These are phyloP conservation scores for Chaetomiaceae sp. DNA, from an alignment of 2,329 filamentous ascomycete genomes.

Conservation along the genomic window DNA sequence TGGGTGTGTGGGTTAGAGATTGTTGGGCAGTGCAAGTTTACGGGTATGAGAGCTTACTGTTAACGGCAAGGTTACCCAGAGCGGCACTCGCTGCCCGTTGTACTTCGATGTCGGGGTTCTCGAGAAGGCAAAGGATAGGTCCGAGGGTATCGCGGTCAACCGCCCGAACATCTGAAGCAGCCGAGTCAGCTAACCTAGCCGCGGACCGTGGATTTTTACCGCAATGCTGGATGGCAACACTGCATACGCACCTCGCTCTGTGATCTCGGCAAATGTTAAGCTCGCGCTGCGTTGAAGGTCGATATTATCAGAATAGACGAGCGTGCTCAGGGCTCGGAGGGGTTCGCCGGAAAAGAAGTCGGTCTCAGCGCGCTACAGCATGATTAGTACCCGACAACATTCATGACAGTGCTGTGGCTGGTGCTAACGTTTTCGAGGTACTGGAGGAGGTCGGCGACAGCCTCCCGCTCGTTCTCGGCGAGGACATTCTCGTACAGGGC, in stretches of 20 bases:
- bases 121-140: constrained; percentile 89
- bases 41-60: constrained; percentile 58
- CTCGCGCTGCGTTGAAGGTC: constrained; percentile 96
- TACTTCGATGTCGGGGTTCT: constrained; percentile 94
- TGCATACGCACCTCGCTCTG: constrained; percentile 74
- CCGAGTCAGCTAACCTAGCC: constrained; percentile 6
- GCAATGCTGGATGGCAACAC: neutral
- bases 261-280: constrained; percentile 97
- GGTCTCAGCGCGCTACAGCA: constrained; percentile 77
- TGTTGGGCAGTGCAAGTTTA: neutral
- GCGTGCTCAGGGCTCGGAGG: constrained; percentile 84
- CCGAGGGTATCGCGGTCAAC: constrained; percentile 93
- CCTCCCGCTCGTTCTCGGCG: constrained; percentile 93
- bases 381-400: constrained; percentile 28
- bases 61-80: constrained; percentile 91
- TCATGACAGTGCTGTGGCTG: constrained; percentile 3
- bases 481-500: constrained; percentile 81
- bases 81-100: constrained; percentile 95
- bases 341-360: constrained; percentile 98
- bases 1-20: constrained; percentile 46
- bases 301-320: constrained; percentile 98
- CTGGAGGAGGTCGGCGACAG: constrained; percentile 88
- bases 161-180: constrained; percentile 79
- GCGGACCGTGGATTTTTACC: neutral
- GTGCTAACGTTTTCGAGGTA: constrained; percentile 88